Base-by-base conservation (phyloP, 2,329 filamentous ascomycete species). In the Sphaerulina vaccinii region DNA sequence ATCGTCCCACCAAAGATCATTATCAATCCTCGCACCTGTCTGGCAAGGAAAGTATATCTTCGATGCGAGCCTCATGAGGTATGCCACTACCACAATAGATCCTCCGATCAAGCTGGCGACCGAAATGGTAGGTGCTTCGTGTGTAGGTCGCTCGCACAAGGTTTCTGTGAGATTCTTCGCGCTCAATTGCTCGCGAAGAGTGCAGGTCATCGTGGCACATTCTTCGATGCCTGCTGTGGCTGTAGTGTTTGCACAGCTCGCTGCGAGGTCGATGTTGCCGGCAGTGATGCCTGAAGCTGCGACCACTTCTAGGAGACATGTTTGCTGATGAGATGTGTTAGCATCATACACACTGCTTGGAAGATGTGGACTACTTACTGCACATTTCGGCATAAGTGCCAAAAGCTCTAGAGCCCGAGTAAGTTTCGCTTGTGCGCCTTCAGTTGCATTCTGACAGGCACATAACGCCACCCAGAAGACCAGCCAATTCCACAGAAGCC, bases 1-100 rank as follows among this genome's bases (percentile, higher is more conserved):
- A 36, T 59, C 54, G n/a, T 59, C 57, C 54, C 54, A 59, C 51
- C 54, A 57, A 18, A 57, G 38, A 23, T 56, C 50, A 6, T 51
- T 40, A 36, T 57, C 49, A 13, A 55, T 37, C 13, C 54, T 45
- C 11, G 54, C 46, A 22, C 42, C 45, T 49, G 24, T 52, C n/a
- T 52, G 48, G 24, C 56, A 57, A 11, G 56, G 51, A 18, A 57
- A 55, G 13, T 16, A 42, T 5, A 59, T 38, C 43, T 59, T 57
- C 21, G 57, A 57, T 1, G 54, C 27, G 37, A 57, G 46, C 23
- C 54, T 51, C 51, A 57, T 49, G 19, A 49, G 8, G 35, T 48
- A 59, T 16, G 54, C 51, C 13, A 57, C n/a, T 1, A 40, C 24
- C 8, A 46, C 51, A 21, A 39, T 46, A 11, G 18, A 36, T 16